Evolutionary conservation across 2,329 filamentous ascomycete species (phyloP).

Genomic region (Onygenales sp.): DNA sequence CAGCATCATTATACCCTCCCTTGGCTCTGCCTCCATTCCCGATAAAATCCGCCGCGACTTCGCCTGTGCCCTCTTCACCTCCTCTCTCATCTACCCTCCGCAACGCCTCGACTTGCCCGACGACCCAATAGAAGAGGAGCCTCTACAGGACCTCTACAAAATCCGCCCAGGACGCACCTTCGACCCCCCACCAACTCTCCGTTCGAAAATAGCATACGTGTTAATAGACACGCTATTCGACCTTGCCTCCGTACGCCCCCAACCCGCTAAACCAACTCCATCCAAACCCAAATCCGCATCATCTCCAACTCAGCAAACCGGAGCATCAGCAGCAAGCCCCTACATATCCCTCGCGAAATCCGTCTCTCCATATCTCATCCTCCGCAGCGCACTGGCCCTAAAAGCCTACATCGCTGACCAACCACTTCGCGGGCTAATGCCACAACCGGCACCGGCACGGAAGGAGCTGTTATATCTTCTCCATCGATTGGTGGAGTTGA

Average conservation of each 20-base stretch:
- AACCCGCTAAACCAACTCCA: conserved; percentile 11
- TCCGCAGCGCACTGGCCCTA: conserved; percentile 72
- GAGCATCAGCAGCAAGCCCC: conserved; percentile 20
- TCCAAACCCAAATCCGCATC: conserved; percentile 7
- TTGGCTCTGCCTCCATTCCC: conserved; percentile 57
- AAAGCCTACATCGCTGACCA: conserved; percentile 84
- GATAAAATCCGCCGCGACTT: conserved; percentile 61
- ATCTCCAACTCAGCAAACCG: background rate
- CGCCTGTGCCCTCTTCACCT: conserved; percentile 66
- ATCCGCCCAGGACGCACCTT: conserved; percentile 64
- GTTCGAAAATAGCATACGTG: conserved; percentile 66
- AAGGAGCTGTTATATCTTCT: conserved; percentile 69
- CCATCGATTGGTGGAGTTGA: conserved; percentile 54
- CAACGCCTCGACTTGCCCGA: conserved; percentile 52
- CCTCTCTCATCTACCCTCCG: conserved; percentile 68
- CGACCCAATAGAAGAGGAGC: conserved; percentile 34
- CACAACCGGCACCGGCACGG: conserved; percentile 71
- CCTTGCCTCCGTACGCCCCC: conserved; percentile 48
- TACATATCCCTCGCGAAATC: conserved; percentile 60
- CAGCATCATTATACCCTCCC: conserved; percentile 59
- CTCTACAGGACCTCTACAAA: conserved; percentile 54
- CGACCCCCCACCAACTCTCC: conserved; percentile 53
- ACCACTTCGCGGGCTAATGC: conserved; percentile 78
- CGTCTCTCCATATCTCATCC: conserved; percentile 69
- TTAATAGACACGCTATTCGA: conserved; percentile 72